Percentiles rank a stretch among this genome's conserved stretches.
These are phyloP conservation scores for Dothistroma pini DNA, from an alignment of 2,329 filamentous ascomycete species.

Conservation along the genomic window DNA sequence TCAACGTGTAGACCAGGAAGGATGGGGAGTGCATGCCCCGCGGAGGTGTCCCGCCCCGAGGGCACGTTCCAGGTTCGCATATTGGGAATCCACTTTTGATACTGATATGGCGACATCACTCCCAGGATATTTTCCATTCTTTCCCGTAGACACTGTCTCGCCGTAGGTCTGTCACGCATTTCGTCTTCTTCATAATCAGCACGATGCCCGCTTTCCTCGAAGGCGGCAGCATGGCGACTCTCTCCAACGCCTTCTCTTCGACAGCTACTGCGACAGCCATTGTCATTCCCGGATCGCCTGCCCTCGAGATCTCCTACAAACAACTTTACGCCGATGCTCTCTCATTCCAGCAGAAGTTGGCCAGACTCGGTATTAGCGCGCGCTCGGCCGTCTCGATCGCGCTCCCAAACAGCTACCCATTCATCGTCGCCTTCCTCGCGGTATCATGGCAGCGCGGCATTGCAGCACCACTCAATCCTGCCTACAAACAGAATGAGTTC, in stretches of 20 bases:
- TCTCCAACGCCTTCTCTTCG: constrained; percentile 55
- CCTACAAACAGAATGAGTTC: constrained; percentile 85
- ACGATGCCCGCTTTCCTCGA: neutral
- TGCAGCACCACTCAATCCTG: constrained; percentile 81
- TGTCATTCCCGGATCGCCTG: constrained; percentile 66
- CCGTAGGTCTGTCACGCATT: neutral
- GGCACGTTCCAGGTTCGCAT: no score
- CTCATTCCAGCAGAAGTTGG: constrained; percentile 73
- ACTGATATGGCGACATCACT: no score
- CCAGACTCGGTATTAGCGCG: constrained; percentile 65
- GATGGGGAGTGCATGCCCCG: no score
- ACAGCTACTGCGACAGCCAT: constrained; percentile 57
- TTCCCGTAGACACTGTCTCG: no score
- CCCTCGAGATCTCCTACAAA: constrained; percentile 66
- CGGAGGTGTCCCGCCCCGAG: no score
- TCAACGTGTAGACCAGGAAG: no score
- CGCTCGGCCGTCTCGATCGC: constrained; percentile 76
- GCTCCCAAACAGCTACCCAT: constrained; percentile 79
- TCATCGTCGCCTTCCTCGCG: constrained; percentile 84
- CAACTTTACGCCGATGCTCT: constrained; percentile 63
- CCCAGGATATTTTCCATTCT: no score
- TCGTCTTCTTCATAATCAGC: neutral
- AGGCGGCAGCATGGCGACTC: constrained; percentile 50
- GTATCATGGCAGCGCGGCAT: constrained; percentile 78
- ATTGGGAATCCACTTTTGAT: no score